A percentile compares a stretch with the other conserved stretches of the same genome.
Evolutionary conservation across 768 basidiomycete species (phyloP).

Genomic region (Pleurotus salmoneostramineus): DNA sequence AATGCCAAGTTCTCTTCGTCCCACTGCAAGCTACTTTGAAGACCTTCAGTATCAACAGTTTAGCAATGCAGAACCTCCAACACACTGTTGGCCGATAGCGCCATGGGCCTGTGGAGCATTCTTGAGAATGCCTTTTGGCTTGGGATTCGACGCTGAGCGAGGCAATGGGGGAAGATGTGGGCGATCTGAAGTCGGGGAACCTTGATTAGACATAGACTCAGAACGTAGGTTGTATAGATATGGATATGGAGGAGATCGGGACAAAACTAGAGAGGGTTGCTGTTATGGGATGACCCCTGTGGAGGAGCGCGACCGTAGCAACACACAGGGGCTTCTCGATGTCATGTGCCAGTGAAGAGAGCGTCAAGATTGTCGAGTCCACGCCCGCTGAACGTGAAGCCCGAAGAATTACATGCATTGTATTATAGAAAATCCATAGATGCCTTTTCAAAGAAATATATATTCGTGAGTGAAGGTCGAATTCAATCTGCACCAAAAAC

Average conservation of each 20-base stretch:
- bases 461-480: too few species aligned
- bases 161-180: constrained; percentile 44
- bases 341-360: too few species aligned
- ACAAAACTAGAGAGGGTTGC: neutral
- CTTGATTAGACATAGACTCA: neutral
- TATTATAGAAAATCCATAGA: too few species aligned
- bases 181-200: constrained; percentile 24
- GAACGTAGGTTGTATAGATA: neutral
- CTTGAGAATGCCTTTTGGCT: constrained; percentile 89
- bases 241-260: neutral
- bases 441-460: too few species aligned
- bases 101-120: constrained; percentile 55
- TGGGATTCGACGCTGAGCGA: constrained; percentile 63
- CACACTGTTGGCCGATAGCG: constrained; percentile 45
- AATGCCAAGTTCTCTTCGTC: constrained; percentile 91
- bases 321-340: too few species aligned
- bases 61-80: constrained; percentile 5
- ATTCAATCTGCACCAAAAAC: too few species aligned
- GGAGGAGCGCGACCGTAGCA: neutral
- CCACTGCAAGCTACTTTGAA: constrained; percentile 75
- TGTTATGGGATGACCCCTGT: neutral
- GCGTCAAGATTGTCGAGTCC: too few species aligned
- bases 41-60: constrained; percentile 9
- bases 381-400: too few species aligned
- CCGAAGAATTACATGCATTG: too few species aligned